Evolutionary conservation across 2,329 filamentous ascomycete genomes (phyloP), one percentile per base, ranked within the genome.

Genomic region (Trichoderma arundinaceum): DNA sequence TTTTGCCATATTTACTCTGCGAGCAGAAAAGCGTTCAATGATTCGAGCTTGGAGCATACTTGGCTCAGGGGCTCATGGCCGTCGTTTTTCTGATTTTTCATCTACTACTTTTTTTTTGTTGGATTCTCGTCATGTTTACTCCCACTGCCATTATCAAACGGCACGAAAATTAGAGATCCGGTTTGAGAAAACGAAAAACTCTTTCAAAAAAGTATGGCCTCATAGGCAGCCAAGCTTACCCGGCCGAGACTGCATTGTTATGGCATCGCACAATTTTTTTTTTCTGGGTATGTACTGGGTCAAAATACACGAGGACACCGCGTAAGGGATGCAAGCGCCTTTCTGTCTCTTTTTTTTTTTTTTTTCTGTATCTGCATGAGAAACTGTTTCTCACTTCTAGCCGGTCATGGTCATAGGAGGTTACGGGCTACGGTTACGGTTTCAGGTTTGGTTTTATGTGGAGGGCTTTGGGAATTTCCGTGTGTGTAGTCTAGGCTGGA

Each of bases 211-310:
- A 12, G 43, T 12, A 32, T 39, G 41, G 52, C 35, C 32, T 35
- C 6, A 6, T 48, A 49, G 22, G 22, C 22, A 28, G 43, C 17
- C 53, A 32, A 33, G 1, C 13, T 57, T n/a, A 33, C n/a, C 22
- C 33, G 41, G 62, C 22, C 15, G n/a, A 58, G 22, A 57, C 15
- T 64, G 61, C 43, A 57, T 49, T 64, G 22, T 17, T 38, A 49
- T 60, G 6, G 44, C 17, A 41, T 41, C 35, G 9, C 35, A n/a
- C 17, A 19, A 35, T 64, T 41, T 38, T n/a, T 38, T 38, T 54
- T 10, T 35, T 48, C 13, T n/a, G 13, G 22, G 28, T 35, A 15
- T 61, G 10, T 43, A 44, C 43, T 22, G 28, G 48, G 48, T 53
- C 48, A 35, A 4, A 33, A 44, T 52, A 53, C 38, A 62, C 38